Percentiles rank a stretch among this genome's conserved stretches.
Evolutionary conservation across 2,329 filamentous ascomycete species (phyloP).

Genomic region (Aspergillus thermomutatus): DNA sequence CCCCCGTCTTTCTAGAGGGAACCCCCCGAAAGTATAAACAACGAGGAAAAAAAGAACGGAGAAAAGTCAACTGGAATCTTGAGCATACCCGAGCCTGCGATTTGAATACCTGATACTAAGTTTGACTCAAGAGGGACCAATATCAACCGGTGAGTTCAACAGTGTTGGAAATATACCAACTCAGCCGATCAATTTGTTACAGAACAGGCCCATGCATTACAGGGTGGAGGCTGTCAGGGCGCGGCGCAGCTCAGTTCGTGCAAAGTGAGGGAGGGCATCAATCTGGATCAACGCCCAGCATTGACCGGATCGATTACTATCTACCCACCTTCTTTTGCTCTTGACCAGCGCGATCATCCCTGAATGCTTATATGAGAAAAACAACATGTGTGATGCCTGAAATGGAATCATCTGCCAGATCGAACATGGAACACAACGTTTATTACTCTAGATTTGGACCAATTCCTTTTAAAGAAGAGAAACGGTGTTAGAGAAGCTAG

Average conservation of each 20-base stretch:
- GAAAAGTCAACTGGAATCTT: background rate
- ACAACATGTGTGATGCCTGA: slow-evolving; percentile 16
- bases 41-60: background rate
- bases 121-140: background rate
- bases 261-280: background rate
- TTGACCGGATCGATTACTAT: background rate
- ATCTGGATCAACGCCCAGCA: background rate
- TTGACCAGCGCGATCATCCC: background rate
- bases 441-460: slow-evolving; percentile 9
- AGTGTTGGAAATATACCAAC: slow-evolving; percentile 9
- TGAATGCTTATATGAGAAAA: slow-evolving; percentile 12
- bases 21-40: background rate
- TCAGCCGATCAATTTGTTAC: background rate
- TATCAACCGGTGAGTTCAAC: background rate
- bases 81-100: background rate
- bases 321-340: no score
- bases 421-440: slow-evolving; percentile 9
- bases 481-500: background rate
- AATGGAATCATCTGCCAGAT: slow-evolving; percentile 12
- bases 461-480: slow-evolving; percentile 3
- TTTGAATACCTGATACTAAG: no score
- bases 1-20: background rate
- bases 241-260: slow-evolving; percentile 3
- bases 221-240: slow-evolving; percentile 15
- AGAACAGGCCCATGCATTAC: slow-evolving; percentile 10